Conservation (phyloP, 495 filamentous ascomycete species). For the Aspergillus homomorphus region DNA sequence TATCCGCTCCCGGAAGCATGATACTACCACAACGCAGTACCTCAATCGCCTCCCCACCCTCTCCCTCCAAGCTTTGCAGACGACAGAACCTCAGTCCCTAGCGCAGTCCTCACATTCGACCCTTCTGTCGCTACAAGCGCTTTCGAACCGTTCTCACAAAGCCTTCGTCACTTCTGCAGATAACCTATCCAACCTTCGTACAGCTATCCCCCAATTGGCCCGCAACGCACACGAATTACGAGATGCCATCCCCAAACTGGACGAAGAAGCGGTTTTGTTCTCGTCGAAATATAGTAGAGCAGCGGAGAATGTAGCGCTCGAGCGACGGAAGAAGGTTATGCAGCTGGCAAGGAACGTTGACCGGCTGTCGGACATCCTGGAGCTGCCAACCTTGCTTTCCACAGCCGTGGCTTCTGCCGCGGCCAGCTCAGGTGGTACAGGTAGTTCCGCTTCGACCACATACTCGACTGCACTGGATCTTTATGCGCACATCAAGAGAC, state of each 20-base stretch:
- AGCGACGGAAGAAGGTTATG: constrained; percentile 74
- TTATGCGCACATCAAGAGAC: constrained; percentile 86
- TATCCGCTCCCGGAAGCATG: constrained; percentile 31
- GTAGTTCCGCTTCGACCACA: constrained; percentile 58
- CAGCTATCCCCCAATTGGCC: constrained; percentile 64
- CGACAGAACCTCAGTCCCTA: constrained; percentile 75
- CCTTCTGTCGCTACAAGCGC: constrained; percentile 79
- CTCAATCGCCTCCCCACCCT: constrained; percentile 77
- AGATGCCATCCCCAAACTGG: constrained; percentile 71
- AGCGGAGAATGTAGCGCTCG: constrained; percentile 70
- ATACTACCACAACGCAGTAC: constrained; percentile 60
- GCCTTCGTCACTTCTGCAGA: constrained; percentile 76
- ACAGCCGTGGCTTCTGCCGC: constrained; percentile 65
- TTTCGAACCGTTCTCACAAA: constrained; percentile 91
- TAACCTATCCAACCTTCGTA: constrained; percentile 68
- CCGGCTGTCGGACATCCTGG: constrained; percentile 83
- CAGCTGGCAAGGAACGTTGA: constrained; percentile 88
- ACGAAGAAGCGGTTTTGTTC: constrained; percentile 74
- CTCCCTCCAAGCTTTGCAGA: constrained; percentile 66
- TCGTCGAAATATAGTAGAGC: constrained; percentile 76
- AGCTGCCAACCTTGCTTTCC: constrained; percentile 82
- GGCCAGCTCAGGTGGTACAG: constrained; percentile 42
- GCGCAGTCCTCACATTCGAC: constrained; percentile 76
- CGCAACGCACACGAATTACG: constrained; percentile 62
- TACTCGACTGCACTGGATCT: constrained; percentile 91